Evolutionary conservation across 805 yeast species (phyloP).

Genomic region (Candida argentea): DNA sequence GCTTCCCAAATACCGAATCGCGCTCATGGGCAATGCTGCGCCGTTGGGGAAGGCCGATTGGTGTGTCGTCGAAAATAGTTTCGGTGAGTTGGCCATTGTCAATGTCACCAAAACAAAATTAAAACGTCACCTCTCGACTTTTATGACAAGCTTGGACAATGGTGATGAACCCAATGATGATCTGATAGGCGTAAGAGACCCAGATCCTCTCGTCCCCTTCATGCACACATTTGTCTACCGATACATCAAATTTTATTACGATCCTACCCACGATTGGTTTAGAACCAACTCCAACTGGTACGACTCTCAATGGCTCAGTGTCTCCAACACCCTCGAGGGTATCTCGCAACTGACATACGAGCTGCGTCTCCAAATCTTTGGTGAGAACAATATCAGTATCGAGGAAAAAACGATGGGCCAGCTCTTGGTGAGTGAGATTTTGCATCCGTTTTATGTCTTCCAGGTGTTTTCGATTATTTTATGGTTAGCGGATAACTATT

Average conservation of each 20-base stretch:
- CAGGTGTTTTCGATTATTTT: conserved; percentile 86
- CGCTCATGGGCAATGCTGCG: conserved; percentile 50
- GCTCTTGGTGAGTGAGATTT: conserved; percentile 72
- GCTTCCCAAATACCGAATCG: conserved; percentile 71
- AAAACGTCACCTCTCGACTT: conserved; percentile 61
- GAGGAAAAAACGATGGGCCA: conserved; percentile 58
- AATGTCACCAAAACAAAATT: conserved; percentile 50
- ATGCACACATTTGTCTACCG: conserved; percentile 71
- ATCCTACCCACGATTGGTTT: conserved; percentile 81
- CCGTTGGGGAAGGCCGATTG: conserved; percentile 82
- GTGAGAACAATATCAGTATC: conserved; percentile 63
- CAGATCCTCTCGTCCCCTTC: conserved; percentile 60
- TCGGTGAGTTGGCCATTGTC: conserved; percentile 68
- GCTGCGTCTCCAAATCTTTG: conserved; percentile 67
- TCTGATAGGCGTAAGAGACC: conserved; percentile 12
- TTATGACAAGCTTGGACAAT: conserved; percentile 31
- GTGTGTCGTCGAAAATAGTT: conserved; percentile 90
- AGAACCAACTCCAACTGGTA: conserved; percentile 81
- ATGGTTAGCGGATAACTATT: conserved; percentile 90
- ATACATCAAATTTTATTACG: conserved; percentile 71
- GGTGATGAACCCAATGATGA: conserved; percentile 16
- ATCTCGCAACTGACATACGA: conserved; percentile 58
- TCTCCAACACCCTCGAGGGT: conserved; percentile 51
- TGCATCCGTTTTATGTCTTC: conserved; percentile 93
- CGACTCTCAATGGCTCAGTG: conserved; percentile 65